A percentile compares a stretch with the other conserved stretches of the same genome.
phyloP scores from a whole-genome alignment of 2,329 filamentous ascomycete genomes.

The Curvularia sp. region DNA sequence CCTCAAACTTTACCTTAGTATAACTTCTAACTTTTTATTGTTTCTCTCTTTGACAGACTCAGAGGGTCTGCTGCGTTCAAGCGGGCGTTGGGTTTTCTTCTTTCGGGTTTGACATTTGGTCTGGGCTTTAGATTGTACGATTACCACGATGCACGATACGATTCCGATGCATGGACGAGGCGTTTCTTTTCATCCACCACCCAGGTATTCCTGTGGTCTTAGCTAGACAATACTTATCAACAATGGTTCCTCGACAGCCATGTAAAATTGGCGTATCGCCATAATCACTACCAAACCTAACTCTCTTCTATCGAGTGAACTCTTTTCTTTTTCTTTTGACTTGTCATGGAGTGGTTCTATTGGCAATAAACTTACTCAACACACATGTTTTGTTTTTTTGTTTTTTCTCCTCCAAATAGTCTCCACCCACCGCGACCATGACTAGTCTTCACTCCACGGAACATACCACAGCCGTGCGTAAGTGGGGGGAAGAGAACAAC shows the following conservation, averaged over 20 bases:
- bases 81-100: conserved; percentile 11
- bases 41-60: conserved; percentile 8
- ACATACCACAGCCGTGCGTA: background rate
- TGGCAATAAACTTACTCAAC: conserved; percentile 1
- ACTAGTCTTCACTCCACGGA: conserved; percentile 7
- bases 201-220: conserved; percentile 15
- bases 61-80: conserved; percentile 16
- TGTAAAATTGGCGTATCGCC: conserved; percentile 3
- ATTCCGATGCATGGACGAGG: conserved; percentile 32
- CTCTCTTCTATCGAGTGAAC: background rate
- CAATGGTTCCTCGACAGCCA: conserved; percentile 20
- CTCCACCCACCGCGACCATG: conserved; percentile 3
- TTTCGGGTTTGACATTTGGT: conserved; percentile 5
- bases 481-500: background rate
- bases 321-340: background rate
- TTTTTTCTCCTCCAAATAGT: conserved; percentile 2
- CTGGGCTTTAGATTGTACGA: conserved; percentile 11
- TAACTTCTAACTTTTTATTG: background rate
- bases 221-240: conserved; percentile 20
- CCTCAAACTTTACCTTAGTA: background rate
- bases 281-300: background rate
- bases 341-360: background rate
- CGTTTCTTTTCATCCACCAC: conserved; percentile 23
- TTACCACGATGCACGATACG: conserved; percentile 18
- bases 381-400: background rate